Conservation (phyloP, 331 rosid genomes). For the Cydonia oblonga region DNA sequence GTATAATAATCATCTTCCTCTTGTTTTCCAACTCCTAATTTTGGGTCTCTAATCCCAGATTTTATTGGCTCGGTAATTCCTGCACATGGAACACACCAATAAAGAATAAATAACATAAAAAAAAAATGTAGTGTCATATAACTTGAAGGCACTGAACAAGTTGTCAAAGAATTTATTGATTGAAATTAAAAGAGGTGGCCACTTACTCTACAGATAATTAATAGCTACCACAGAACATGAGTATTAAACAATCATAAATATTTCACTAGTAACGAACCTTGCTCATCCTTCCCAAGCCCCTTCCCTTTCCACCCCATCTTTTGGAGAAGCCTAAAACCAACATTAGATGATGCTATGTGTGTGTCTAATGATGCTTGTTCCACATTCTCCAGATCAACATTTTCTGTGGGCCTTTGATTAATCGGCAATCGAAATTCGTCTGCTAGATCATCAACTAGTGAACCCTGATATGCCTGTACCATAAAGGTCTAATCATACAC, state of each 20-base stretch:
- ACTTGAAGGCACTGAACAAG: neutral
- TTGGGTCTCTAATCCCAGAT: conserved; percentile 91
- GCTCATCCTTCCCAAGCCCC: conserved; percentile 96
- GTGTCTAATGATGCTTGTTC: conserved; percentile 92
- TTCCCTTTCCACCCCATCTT: conserved; percentile 99
- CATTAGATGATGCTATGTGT: conserved; percentile 69
- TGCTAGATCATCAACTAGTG: conserved; percentile 43
- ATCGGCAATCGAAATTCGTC: conserved; percentile 82
- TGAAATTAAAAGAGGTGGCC: neutral
- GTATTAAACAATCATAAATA: neutral
- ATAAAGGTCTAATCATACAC: neutral
- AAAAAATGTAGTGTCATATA: neutral
- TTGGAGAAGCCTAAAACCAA: conserved; percentile 94
- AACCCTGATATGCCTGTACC: conserved; percentile 34
- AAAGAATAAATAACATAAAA: neutral
- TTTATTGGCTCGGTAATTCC: conserved; percentile 81
- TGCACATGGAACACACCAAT: conserved; percentile 10
- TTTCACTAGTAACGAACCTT: conserved; percentile 40
- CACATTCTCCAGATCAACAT: conserved; percentile 82
- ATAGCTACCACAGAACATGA: neutral
- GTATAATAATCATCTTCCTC: conserved; percentile 88
- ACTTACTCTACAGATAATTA: neutral
- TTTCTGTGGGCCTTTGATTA: conserved; percentile 84
- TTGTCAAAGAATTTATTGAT: neutral
- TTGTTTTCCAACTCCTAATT: conserved; percentile 84